These are phyloP conservation scores for Zalaria sp. DNA, from an alignment of 2,329 filamentous ascomycete species.

Conservation along the genomic window DNA sequence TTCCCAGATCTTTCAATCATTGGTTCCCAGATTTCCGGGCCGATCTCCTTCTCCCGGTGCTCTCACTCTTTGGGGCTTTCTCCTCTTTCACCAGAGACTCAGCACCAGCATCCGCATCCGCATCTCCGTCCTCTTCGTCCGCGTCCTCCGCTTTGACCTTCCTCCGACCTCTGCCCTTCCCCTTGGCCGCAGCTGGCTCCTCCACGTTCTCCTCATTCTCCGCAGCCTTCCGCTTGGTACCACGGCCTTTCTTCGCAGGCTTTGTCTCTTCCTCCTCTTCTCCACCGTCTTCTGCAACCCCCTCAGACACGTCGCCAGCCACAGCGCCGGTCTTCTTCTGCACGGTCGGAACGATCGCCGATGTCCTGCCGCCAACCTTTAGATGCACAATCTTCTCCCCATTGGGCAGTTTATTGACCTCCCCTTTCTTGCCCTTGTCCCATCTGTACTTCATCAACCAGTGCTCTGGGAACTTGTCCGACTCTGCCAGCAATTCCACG, in stretches of 20 bases:
- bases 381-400: slow-evolving; percentile 76
- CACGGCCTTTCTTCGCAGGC: slow-evolving; percentile 2
- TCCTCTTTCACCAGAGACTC: too few species aligned
- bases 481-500: slow-evolving; percentile 66
- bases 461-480: slow-evolving; percentile 66
- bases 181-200: not conserved
- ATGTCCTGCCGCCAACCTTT: slow-evolving; percentile 82
- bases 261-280: slow-evolving; percentile 1
- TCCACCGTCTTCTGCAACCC: not conserved
- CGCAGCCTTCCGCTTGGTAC: not conserved
- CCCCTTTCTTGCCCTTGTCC: slow-evolving; percentile 72
- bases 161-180: too few species aligned
- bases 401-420: slow-evolving; percentile 55
- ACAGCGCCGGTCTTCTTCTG: slow-evolving; percentile 68
- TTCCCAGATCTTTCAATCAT: too few species aligned
- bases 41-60: slow-evolving; percentile 27
- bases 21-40: slow-evolving; percentile 37
- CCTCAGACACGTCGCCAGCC: slow-evolving; percentile 30
- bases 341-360: slow-evolving; percentile 68
- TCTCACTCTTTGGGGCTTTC: not conserved
- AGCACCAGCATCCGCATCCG: too few species aligned
- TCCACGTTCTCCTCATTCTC: not conserved
- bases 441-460: slow-evolving; percentile 51
- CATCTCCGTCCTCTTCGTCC: too few species aligned
- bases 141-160: too few species aligned